phyloP scores from a whole-genome alignment of 2,329 filamentous ascomycete genomes.

The Periconia sp. region DNA sequence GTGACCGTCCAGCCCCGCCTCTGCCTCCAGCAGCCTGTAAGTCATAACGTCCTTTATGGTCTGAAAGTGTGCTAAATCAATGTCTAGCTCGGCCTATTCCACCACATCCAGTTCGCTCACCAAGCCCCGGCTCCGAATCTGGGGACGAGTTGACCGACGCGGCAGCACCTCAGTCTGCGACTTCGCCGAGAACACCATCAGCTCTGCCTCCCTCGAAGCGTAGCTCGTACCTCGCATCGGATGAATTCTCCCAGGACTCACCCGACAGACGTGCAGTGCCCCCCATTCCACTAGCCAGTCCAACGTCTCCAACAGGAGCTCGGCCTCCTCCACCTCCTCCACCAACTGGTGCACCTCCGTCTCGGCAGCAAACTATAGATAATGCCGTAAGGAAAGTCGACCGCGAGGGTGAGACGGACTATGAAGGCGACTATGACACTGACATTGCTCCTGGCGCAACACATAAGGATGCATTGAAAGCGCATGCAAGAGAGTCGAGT shows the following conservation, averaged over 20 bases:
- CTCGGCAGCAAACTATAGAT: slow-evolving; percentile 42
- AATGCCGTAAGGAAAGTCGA: slow-evolving; percentile 52
- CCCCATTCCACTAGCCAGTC: slow-evolving; percentile 60
- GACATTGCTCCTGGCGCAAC: slow-evolving; percentile 94
- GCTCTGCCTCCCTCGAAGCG: slow-evolving; percentile 44
- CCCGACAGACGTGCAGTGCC: slow-evolving; percentile 45
- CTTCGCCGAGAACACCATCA: slow-evolving; percentile 36
- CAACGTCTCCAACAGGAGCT: slow-evolving; percentile 37
- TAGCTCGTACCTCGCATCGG: slow-evolving; percentile 49
- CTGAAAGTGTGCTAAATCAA: slow-evolving; percentile 4
- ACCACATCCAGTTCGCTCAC: slow-evolving; percentile 64
- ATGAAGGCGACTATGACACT: slow-evolving; percentile 97
- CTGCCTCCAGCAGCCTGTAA: slow-evolving; percentile 44
- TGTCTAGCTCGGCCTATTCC: slow-evolving; percentile 69
- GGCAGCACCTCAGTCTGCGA: slow-evolving; percentile 41
- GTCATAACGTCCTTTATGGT: slow-evolving; percentile 18
- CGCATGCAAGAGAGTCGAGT: slow-evolving; percentile 78
- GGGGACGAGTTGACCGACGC: slow-evolving; percentile 75
- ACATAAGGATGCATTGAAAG: slow-evolving; percentile 89
- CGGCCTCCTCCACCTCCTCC: slow-evolving; percentile 58
- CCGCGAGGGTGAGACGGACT: slow-evolving; percentile 85
- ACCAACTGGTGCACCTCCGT: slow-evolving; percentile 46
- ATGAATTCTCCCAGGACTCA: slow-evolving; percentile 37
- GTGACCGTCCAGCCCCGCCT: slow-evolving; percentile 36
- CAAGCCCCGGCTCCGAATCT: slow-evolving; percentile 81